Evolutionary conservation across 2,329 filamentous ascomycete species (phyloP).

Genomic region (Aureobasidium namibiae): DNA sequence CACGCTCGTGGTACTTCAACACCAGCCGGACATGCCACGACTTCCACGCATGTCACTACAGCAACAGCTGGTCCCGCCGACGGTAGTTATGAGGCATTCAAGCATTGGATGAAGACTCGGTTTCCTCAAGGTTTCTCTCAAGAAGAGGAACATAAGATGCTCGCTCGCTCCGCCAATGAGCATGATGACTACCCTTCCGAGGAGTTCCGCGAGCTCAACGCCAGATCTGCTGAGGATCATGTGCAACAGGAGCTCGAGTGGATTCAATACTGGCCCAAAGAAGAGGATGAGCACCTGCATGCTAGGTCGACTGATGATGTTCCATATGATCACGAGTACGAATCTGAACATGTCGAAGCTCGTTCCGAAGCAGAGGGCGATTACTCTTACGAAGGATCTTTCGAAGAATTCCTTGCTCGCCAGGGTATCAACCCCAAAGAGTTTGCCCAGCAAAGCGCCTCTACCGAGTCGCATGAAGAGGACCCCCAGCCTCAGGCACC

Average conservation of each 20-base stretch:
- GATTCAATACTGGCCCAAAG: neutral
- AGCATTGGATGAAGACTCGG: neutral
- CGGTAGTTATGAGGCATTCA: neutral
- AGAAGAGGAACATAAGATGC: neutral
- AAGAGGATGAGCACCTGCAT: neutral
- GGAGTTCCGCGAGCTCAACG: neutral
- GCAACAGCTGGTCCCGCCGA: neutral
- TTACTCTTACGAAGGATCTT: neutral
- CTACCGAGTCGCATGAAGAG: neutral
- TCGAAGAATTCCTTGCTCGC: neutral
- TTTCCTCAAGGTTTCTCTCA: neutral
- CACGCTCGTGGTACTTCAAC: neutral
- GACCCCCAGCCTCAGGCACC: neutral
- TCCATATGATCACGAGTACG: neutral
- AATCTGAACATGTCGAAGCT: neutral
- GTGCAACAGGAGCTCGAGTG: neutral
- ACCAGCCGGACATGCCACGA: neutral
- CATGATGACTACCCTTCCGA: neutral
- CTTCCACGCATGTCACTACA: neutral
- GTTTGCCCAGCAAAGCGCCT: neutral
- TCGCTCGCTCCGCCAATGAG: neutral
- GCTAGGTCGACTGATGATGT: neutral
- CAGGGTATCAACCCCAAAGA: neutral
- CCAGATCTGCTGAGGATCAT: neutral
- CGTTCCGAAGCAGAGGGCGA: neutral